A percentile compares a stretch with the other conserved stretches of the same genome.
phyloP scores from a whole-genome alignment of 2,329 filamentous ascomycete genomes.

The Fusarium sambucinum region DNA sequence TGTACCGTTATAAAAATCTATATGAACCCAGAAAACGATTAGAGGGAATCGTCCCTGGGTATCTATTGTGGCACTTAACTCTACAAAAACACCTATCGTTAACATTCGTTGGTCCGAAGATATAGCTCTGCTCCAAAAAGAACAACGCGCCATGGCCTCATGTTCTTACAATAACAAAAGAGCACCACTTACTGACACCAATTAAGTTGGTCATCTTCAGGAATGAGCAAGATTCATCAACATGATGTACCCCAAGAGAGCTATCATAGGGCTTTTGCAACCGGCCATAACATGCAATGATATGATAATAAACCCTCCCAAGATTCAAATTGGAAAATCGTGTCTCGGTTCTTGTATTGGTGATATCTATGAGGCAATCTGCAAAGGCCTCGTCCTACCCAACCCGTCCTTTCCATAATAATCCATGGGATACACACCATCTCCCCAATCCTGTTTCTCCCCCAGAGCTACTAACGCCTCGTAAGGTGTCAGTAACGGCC shows the following conservation, averaged over 20 bases:
- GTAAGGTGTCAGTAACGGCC: constrained; percentile 91
- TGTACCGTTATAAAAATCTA: neutral
- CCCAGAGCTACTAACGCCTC: constrained; percentile 93
- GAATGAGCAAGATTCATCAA: neutral
- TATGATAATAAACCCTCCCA: neutral
- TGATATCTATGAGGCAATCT: constrained; percentile 39
- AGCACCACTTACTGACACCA: neutral
- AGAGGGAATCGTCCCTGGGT: too few relatives aligned
- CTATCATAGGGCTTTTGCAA: neutral
- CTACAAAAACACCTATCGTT: too few relatives aligned
- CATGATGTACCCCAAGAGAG: neutral
- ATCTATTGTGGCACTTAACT: neutral
- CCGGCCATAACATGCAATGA: too few relatives aligned
- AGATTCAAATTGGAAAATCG: neutral
- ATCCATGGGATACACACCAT: constrained; percentile 93
- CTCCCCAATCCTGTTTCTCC: constrained; percentile 79
- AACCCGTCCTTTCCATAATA: constrained; percentile 95
- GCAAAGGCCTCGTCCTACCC: constrained; percentile 76
- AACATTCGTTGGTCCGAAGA: neutral
- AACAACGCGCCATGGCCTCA: neutral
- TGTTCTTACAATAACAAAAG: neutral
- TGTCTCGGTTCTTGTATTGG: constrained; percentile 14
- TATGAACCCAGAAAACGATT: neutral
- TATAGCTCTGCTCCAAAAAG: neutral
- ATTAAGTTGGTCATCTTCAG: neutral